These are phyloP conservation scores for Leccinum fallax DNA, from an alignment of 1,284 basidiomycete species.

Conservation along the genomic window DNA sequence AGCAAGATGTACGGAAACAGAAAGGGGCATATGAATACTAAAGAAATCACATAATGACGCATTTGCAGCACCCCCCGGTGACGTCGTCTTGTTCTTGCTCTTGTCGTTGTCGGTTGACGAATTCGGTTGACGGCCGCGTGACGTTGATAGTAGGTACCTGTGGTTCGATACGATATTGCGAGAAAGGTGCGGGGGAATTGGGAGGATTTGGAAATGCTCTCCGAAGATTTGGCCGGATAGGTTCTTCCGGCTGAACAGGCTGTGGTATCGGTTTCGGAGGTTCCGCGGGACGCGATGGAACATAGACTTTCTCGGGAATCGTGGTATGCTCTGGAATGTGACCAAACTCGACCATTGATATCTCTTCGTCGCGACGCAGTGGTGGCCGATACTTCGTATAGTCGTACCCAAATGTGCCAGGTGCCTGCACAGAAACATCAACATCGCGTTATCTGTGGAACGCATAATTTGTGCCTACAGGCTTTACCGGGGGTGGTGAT, in stretches of 20 bases:
- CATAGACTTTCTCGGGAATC: slow-evolving; percentile 18
- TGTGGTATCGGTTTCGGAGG: slow-evolving; percentile 3
- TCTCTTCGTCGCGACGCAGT: neutral
- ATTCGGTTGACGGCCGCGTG: slow-evolving; percentile 28
- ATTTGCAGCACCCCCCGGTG: slow-evolving; percentile 58
- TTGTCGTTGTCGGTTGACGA: slow-evolving; percentile 24
- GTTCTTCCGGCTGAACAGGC: slow-evolving; percentile 23
- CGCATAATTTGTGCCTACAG: slow-evolving; percentile 44
- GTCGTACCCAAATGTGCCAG: slow-evolving; percentile 81
- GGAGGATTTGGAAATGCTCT: slow-evolving; percentile 35
- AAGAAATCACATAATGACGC: slow-evolving; percentile 58
- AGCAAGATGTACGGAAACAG: slow-evolving; percentile 26
- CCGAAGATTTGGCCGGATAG: slow-evolving; percentile 31
- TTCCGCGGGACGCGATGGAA: slow-evolving; percentile 18
- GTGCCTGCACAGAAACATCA: slow-evolving; percentile 51
- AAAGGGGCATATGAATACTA: slow-evolving; percentile 20
- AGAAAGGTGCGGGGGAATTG: slow-evolving; percentile 59
- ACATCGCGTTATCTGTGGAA: slow-evolving; percentile 6
- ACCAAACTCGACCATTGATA: slow-evolving; percentile 56
- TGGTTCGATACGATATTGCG: slow-evolving; percentile 41
- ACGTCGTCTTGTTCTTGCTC: slow-evolving; percentile 44
- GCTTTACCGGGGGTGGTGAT: slow-evolving; percentile 46
- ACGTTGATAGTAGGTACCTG: slow-evolving; percentile 32
- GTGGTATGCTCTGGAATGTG: slow-evolving; percentile 28
- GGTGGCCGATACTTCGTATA: slow-evolving; percentile 61